phyloP scores from a whole-genome alignment of 1,284 basidiomycete species.

The Cryptococcus sp. region DNA sequence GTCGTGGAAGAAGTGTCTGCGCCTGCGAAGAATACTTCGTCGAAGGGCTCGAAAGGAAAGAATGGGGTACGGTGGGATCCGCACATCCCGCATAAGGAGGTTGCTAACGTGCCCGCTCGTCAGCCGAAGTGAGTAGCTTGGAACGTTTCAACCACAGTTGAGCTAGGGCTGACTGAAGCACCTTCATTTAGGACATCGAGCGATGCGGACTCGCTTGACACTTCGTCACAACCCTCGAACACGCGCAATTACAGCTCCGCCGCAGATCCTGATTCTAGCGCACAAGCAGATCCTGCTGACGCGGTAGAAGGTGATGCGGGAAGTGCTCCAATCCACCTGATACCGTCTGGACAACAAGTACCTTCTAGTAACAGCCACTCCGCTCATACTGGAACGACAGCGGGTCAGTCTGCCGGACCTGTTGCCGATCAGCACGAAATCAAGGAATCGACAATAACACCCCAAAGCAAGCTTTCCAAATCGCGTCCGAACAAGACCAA shows the following conservation, averaged over 20 bases:
- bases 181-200: not conserved
- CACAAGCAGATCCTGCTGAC: not conserved
- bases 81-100: constrained; percentile 25
- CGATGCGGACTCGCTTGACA: not conserved
- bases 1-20: not conserved
- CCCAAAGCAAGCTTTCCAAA: not conserved
- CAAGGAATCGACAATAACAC: too few species aligned
- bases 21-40: too few species aligned
- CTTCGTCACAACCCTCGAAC: not conserved
- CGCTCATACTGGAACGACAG: too few species aligned
- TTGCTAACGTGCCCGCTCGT: constrained; percentile 7
- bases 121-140: constrained; percentile 23
- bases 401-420: not conserved
- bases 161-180: too few species aligned
- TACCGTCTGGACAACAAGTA: too few species aligned
- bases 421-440: not conserved
- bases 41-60: constrained; percentile 10
- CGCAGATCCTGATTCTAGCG: not conserved
- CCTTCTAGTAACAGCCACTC: too few species aligned
- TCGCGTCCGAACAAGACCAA: not conserved
- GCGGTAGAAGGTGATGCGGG: not conserved
- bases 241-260: not conserved
- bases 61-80: constrained; percentile 32
- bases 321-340: too few species aligned
- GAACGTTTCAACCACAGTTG: not conserved